Evolutionary conservation across 2,329 filamentous ascomycete species (phyloP), one percentile per base, ranked within the genome.

Genomic region (Fusarium fujikuroi): DNA sequence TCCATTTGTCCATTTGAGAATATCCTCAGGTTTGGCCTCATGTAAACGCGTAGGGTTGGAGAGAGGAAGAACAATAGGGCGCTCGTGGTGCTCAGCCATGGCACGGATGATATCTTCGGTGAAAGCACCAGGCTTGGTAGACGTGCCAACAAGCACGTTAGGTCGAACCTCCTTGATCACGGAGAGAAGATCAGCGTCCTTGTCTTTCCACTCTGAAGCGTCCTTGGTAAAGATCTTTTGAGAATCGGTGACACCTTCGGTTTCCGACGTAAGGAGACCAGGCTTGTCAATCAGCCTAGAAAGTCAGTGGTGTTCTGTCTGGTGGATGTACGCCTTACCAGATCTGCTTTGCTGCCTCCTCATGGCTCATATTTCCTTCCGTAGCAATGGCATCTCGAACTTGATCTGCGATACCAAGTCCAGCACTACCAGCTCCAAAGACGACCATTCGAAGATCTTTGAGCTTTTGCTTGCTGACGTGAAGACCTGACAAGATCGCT

Each of bases 1-100:
- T 4, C 94, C 94, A 47, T 92, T 83, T 0, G 93, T 95, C 95
- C 94, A 97, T 5, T 89, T 81, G 61, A 92, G 90, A 28, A 97
- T 84, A 79, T 97, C 93, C 21, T 89, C 84, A 0, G 95, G 95
- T 12, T 91, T 88, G 3, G 94, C 95, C 81, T 97, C 95, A 79
- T 97, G 94, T 1, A 97, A 88, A 4, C 89, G 86, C 0, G 94
- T 97, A 0, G 95, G 95, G 80, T 97, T 97, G 5, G 92, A 95
- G 3, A 97, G 87, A 0, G 95, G 95, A 68, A 97, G 90, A 65
- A 94, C 87, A 60, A 94, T 90, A n/a, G 94, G 94, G 2, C 92
- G 87, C 0, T 92, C 86, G 6, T 92, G 89, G 76, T 95, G 89
- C 40, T 87, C 85, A 4, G 92, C 90, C 94, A 97, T 97, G 75